These are phyloP conservation scores for Mucor mucedo DNA, from an alignment of 371 early-diverging fungal genomes.

Conservation along the genomic window DNA sequence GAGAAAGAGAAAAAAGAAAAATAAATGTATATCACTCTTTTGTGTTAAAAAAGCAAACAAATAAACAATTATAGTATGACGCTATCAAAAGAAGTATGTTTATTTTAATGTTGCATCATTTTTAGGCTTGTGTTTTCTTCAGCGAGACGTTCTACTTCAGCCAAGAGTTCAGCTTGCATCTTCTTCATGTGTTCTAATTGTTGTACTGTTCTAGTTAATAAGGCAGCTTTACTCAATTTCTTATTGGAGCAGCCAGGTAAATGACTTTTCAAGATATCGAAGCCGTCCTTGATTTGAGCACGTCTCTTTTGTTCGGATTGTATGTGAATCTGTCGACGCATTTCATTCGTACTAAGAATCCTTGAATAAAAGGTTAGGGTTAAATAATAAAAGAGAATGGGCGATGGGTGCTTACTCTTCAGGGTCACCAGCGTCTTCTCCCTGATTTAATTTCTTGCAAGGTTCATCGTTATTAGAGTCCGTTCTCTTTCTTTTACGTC, in stretches of 20 bases:
- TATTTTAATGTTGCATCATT: slow-evolving; percentile 26
- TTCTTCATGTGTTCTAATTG: slow-evolving; percentile 35
- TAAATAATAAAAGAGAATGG: too few relatives aligned
- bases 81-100: not conserved
- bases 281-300: slow-evolving; percentile 39
- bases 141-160: slow-evolving; percentile 31
- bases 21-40: not conserved
- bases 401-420: slow-evolving; percentile 5
- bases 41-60: not conserved
- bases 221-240: slow-evolving; percentile 47
- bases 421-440: slow-evolving; percentile 9
- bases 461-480: slow-evolving; percentile 24
- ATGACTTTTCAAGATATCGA: slow-evolving; percentile 33
- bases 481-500: slow-evolving; percentile 30
- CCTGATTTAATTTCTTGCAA: slow-evolving; percentile 7
- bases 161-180: slow-evolving; percentile 29
- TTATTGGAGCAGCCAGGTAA: slow-evolving; percentile 38
- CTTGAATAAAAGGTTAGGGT: not conserved
- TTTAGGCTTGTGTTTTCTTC: slow-evolving; percentile 41
- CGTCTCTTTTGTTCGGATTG: slow-evolving; percentile 44
- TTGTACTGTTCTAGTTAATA: slow-evolving; percentile 39
- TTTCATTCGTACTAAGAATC: slow-evolving; percentile 22
- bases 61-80: not conserved
- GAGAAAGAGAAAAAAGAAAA: not conserved
- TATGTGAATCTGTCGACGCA: slow-evolving; percentile 39